Percentiles rank a stretch among this genome's conserved stretches.
phyloP scores from a whole-genome alignment of 345 rosid species.

The Jatropha curcas region DNA sequence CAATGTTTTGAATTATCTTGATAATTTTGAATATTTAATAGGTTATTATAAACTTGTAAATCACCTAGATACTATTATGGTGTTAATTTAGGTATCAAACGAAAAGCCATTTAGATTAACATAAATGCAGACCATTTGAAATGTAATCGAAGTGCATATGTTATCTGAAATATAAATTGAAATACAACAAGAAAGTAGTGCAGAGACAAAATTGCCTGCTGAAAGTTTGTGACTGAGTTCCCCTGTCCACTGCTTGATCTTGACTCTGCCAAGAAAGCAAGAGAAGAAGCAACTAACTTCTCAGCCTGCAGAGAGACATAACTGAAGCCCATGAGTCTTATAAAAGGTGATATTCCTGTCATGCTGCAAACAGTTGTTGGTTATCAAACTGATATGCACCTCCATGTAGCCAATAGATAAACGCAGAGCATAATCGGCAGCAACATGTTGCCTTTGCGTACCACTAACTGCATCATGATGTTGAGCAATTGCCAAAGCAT shows the following conservation, averaged over 20 bases:
- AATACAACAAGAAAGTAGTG: neutral
- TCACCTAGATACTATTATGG: neutral
- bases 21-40: neutral
- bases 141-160: neutral
- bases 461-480: constrained; percentile 99
- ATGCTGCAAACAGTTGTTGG: neutral
- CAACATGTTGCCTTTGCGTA: constrained; percentile 91
- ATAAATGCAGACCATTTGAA: neutral
- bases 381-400: constrained; percentile 43
- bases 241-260: constrained; percentile 43
- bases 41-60: neutral
- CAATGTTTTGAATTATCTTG: neutral
- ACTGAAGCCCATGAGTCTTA: constrained; percentile 15
- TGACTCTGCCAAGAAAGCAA: constrained; percentile 56
- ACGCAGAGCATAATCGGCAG: constrained; percentile 92
- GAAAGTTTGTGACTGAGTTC: constrained; percentile 45
- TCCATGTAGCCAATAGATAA: constrained; percentile 77
- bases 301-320: constrained; percentile 60
- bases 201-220: constrained; percentile 54
- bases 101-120: neutral
- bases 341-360: neutral
- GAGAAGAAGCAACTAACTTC: constrained; percentile 75
- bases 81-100: neutral
- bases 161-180: neutral
- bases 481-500: constrained; percentile 91